A percentile compares a stretch with the other conserved stretches of the same genome.
These are phyloP conservation scores for Hericium rajendrae DNA, from an alignment of 768 basidiomycete species.

Conservation along the genomic window DNA sequence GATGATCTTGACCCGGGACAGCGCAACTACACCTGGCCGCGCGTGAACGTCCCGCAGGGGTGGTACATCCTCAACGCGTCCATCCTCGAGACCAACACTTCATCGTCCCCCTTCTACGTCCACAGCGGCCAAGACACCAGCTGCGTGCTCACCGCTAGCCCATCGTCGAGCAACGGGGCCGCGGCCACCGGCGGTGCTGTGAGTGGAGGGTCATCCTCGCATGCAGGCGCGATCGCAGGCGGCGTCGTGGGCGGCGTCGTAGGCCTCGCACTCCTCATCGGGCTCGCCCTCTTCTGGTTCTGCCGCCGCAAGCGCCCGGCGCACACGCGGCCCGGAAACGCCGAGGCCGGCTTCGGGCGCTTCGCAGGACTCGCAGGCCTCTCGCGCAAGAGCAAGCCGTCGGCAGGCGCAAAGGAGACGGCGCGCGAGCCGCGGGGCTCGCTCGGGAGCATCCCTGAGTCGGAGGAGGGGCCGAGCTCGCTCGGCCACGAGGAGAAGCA, in stretches of 20 bases:
- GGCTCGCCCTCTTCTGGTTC: slow-evolving; percentile 13
- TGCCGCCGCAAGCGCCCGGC: slow-evolving; percentile 4
- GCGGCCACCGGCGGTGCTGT: slow-evolving; percentile 1
- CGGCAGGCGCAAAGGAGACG: neutral
- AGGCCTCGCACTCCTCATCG: slow-evolving; percentile 26
- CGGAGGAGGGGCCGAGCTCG: slow-evolving; percentile 10
- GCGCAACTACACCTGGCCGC: slow-evolving; percentile 30
- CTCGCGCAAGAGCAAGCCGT: neutral
- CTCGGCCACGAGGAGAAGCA: slow-evolving; percentile 8
- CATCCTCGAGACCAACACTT: neutral
- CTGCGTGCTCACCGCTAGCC: slow-evolving; percentile 23
- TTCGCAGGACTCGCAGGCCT: neutral
- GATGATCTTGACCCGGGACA: slow-evolving; percentile 20
- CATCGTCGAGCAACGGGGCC: slow-evolving; percentile 9
- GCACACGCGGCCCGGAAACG: neutral
- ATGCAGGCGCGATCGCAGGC: slow-evolving; percentile 40
- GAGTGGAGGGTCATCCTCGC: slow-evolving; percentile 11
- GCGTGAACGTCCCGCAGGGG: slow-evolving; percentile 38
- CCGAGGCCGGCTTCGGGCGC: neutral
- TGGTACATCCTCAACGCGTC: slow-evolving; percentile 32
- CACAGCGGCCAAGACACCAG: slow-evolving; percentile 26
- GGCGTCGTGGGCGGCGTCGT: slow-evolving; percentile 39
- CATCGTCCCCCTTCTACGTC: slow-evolving; percentile 28
- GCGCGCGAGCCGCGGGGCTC: neutral
- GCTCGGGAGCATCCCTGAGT: neutral